Base-by-base conservation (phyloP, 495 filamentous ascomycete genomes). In the Aspergillus conjunctus region DNA sequence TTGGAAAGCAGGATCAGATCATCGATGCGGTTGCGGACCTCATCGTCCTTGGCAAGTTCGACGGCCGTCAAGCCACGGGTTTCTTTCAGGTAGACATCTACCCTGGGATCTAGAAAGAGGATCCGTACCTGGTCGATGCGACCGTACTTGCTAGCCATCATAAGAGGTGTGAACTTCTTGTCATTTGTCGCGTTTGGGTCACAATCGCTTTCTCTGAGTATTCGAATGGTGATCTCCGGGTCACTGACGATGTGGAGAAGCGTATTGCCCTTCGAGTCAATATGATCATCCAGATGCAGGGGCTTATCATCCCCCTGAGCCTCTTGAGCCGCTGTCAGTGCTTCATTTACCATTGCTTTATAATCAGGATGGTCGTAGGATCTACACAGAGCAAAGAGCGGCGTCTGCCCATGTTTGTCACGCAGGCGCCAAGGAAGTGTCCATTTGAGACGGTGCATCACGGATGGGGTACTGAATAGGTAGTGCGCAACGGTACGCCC, bases 101-200 rank as follows among this genome's bases (percentile, higher is more conserved):
- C 92, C 58, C 95, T 80, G 15, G 90, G 81, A 71, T 98, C 95
- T 50, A 85, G 82, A 68, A 96, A 97, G 12, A 99, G 79, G 15
- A 87, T 87, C 58, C 92, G 84, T 7, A 99, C 93, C 81, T 93
- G 89, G 62, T 97, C 94, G 17, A 96, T 88, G 48, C 95, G 85
- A 22, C 93, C 94, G 67, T 97, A 99, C 74, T 99, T 99, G 79
- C 92, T 97, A n/a, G 93, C 93, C 57, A 98, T 90, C 95, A 99
- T 99, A 53, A 99, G 77, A 1, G 95, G 86, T 0, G 95, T 99
- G 66, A 98, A 98, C 50, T 82, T 88, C 78, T 92, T 97, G 68
- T 98, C 95, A 67, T 99, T 99, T 0, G 88, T 89, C 0, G 94
- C 94, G 73, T 99, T 99, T 37, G 92, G 90, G 70, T 98, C 92